A percentile compares a stretch with the other conserved stretches of the same genome.
Conservation (phyloP, 2,329 filamentous ascomycete genomes). For the Trichoderma endophyticum region DNA sequence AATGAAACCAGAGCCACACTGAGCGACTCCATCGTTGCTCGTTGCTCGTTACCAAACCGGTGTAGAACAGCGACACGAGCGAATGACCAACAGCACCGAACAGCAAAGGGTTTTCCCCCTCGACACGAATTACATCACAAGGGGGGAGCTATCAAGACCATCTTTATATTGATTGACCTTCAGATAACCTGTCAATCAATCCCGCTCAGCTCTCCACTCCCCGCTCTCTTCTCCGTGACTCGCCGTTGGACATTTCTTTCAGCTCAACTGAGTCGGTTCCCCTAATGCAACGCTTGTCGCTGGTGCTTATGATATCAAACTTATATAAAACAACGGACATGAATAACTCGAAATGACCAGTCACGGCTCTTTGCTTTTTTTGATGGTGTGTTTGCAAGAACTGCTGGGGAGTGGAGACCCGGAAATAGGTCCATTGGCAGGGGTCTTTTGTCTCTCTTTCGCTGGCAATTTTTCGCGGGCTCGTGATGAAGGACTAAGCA, state of each 20-base stretch:
- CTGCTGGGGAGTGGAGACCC: not conserved
- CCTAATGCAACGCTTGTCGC: not conserved
- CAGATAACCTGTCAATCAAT: not conserved
- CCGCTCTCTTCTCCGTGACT: no score
- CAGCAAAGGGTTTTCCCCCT: not conserved
- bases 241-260: not conserved
- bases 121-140: not conserved
- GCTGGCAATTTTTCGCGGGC: not conserved
- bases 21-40: slow-evolving; percentile 8
- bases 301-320: not conserved
- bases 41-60: not conserved
- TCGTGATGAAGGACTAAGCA: not conserved
- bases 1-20: not conserved
- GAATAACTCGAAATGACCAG: not conserved
- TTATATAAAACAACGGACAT: not conserved
- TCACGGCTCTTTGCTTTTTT: not conserved
- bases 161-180: not conserved
- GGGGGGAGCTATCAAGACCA: not conserved
- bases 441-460: not conserved
- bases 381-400: not conserved
- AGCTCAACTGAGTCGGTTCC: not conserved
- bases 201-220: not conserved
- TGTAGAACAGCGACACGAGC: not conserved
- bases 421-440: not conserved
- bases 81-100: not conserved